Conservation (phyloP, 2,329 filamentous ascomycete genomes). For the Beauveria rudraprayagi region DNA sequence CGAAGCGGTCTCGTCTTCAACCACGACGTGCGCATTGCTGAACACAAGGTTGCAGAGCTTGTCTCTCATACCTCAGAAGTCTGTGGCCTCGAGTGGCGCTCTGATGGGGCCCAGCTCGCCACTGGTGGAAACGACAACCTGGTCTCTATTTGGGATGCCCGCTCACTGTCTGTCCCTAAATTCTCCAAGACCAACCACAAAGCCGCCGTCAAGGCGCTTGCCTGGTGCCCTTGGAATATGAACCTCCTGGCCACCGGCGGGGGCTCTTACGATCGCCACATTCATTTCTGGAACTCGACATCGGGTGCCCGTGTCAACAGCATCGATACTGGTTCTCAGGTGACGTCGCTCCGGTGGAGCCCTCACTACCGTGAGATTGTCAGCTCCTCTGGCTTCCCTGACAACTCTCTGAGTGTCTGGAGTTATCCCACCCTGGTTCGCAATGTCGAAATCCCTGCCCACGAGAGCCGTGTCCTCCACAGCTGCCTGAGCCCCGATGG, state of each 20-base stretch:
- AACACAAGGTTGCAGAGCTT: constrained; percentile 97
- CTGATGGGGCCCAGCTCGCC: constrained; percentile 91
- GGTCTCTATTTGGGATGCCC: constrained; percentile 97
- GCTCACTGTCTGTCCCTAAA: constrained; percentile 86
- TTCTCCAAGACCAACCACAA: constrained; percentile 99
- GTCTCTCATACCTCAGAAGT: constrained; percentile 96
- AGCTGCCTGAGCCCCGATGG: constrained; percentile 95
- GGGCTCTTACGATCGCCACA: constrained; percentile 92
- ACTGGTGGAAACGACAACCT: constrained; percentile 98
- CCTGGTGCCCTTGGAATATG: constrained; percentile 98
- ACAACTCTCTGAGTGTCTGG: constrained; percentile 98
- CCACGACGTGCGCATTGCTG: constrained; percentile 93
- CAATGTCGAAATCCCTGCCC: constrained; percentile 95
- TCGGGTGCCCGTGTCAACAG: constrained; percentile 96
- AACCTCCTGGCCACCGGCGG: constrained; percentile 95
- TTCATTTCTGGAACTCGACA: constrained; percentile 99
- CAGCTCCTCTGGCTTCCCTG: constrained; percentile 95
- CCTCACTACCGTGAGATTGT: constrained; percentile 97
- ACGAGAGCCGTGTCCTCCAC: constrained; percentile 94
- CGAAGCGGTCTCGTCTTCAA: constrained; percentile 95
- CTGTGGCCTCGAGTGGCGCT: constrained; percentile 94
- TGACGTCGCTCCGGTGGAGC: constrained; percentile 94
- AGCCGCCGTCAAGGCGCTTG: constrained; percentile 93
- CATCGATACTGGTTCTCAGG: constrained; percentile 96
- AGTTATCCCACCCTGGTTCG: constrained; percentile 95